Evolutionary conservation across 1,139 yeast species (phyloP).

Genomic region (Protomyces arabidopsidicola): DNA sequence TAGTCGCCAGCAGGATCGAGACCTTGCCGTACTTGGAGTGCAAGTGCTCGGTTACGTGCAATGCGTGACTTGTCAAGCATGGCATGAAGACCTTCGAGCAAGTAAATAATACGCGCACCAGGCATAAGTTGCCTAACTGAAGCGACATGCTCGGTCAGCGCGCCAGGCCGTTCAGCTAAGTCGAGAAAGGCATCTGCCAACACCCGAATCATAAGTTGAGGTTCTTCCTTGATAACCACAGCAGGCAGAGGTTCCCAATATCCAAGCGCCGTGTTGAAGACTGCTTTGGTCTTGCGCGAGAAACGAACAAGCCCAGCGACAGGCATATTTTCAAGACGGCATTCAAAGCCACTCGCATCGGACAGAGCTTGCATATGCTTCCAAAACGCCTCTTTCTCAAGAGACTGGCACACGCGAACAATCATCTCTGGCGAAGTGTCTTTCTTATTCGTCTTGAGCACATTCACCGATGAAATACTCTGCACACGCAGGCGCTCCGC

Average conservation of each 20-base stretch:
- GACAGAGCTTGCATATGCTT: constrained; percentile 28
- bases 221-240: constrained; percentile 30
- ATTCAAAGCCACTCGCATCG: constrained; percentile 11
- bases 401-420: constrained; percentile 31
- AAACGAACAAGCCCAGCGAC: constrained; percentile 30
- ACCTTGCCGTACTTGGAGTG: constrained; percentile 29
- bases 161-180: constrained; percentile 17
- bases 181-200: constrained; percentile 30
- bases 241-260: constrained; percentile 32
- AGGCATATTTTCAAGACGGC: constrained; percentile 14
- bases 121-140: constrained; percentile 20
- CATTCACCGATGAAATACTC: constrained; percentile 31
- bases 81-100: constrained; percentile 32
- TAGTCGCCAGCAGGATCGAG: constrained; percentile 12
- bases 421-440: constrained; percentile 33
- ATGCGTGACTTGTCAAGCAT: constrained; percentile 26
- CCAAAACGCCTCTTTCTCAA: constrained; percentile 27
- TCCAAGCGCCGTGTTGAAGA: constrained; percentile 30
- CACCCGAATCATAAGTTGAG: constrained; percentile 28
- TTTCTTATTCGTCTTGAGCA: constrained; percentile 29
- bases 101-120: constrained; percentile 26
- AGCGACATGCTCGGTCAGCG: constrained; percentile 16
- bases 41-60: constrained; percentile 29
- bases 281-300: constrained; percentile 32
- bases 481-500: constrained; percentile 16